A percentile compares a stretch with the other conserved stretches of the same genome.
These are phyloP conservation scores for Magnaporthiopsis rhizophila DNA, from an alignment of 2,329 filamentous ascomycete species.

Conservation along the genomic window DNA sequence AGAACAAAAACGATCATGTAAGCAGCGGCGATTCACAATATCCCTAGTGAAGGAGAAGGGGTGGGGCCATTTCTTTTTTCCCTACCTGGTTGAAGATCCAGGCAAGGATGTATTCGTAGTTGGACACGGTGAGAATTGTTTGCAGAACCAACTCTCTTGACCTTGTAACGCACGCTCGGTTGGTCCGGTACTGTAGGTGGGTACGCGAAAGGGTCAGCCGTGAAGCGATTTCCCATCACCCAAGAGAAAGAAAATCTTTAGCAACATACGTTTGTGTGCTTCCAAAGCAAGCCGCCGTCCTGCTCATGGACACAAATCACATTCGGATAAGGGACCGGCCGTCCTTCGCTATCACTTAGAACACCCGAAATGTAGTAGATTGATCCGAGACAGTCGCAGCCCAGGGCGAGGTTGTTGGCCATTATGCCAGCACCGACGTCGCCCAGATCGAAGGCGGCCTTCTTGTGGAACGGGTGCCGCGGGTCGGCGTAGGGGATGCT, in stretches of 20 bases:
- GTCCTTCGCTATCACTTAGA: constrained; percentile 44
- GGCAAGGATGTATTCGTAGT: constrained; percentile 57
- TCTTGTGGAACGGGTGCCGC: constrained; percentile 56
- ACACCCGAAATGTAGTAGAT: constrained; percentile 57
- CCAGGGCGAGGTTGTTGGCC: constrained; percentile 62
- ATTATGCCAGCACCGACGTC: constrained; percentile 59
- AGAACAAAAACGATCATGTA: too few species aligned
- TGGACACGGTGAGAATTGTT: constrained; percentile 60
- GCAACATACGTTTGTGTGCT: constrained; percentile 48
- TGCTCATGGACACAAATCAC: constrained; percentile 64
- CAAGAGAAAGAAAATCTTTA: too few species aligned
- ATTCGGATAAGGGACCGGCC: constrained; percentile 35
- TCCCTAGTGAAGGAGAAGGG: too few species aligned
- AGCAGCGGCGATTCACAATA: too few species aligned
- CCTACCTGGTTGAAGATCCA: constrained; percentile 45
- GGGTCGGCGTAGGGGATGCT: constrained; percentile 62
- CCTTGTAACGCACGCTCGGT: constrained; percentile 50
- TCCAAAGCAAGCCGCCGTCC: constrained; percentile 64
- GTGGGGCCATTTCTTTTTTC: too few species aligned
- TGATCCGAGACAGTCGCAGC: constrained; percentile 64
- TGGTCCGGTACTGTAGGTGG: constrained; percentile 39
- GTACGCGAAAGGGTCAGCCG: too few species aligned
- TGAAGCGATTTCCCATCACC: too few species aligned
- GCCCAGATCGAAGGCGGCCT: constrained; percentile 66
- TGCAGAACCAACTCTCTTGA: constrained; percentile 57